Evolutionary conservation across 2,329 filamentous ascomycete species (phyloP).

Genomic region (Scorias spongiosa): DNA sequence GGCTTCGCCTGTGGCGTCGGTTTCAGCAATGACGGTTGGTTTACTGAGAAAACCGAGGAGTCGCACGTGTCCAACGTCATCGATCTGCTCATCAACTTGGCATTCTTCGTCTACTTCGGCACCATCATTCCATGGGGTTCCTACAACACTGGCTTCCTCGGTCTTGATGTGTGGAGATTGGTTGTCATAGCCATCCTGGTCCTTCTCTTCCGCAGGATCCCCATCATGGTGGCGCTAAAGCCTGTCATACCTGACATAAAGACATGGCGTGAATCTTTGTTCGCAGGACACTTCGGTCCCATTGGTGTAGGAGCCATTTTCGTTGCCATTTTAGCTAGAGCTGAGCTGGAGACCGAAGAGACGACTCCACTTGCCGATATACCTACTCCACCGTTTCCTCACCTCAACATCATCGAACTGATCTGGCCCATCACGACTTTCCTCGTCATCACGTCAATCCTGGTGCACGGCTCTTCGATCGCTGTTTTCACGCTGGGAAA

Average conservation of each 20-base stretch:
- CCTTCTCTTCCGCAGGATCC: constrained; percentile 88
- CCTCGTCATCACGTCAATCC: constrained; percentile 81
- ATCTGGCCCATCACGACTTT: constrained; percentile 97
- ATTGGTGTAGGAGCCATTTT: constrained; percentile 97
- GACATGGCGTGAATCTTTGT: constrained; percentile 92
- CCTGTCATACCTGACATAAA: constrained; percentile 92
- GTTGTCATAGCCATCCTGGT: constrained; percentile 91
- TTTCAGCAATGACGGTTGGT: constrained; percentile 99
- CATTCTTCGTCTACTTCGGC: constrained; percentile 95
- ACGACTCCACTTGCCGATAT: constrained; percentile 57
- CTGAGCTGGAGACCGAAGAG: constrained; percentile 66
- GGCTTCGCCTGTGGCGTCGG: constrained; percentile 94
- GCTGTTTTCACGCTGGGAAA: constrained; percentile 96
- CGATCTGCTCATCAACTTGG: constrained; percentile 87
- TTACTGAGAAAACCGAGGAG: constrained; percentile 94
- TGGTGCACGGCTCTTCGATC: constrained; percentile 95
- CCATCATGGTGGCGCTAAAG: constrained; percentile 82
- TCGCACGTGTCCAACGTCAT: constrained; percentile 99
- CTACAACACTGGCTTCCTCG: constrained; percentile 60
- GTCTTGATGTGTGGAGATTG: constrained; percentile 72
- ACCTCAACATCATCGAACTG: constrained; percentile 60
- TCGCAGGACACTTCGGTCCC: constrained; percentile 93
- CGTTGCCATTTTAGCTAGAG: constrained; percentile 77
- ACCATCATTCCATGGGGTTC: constrained; percentile 87
- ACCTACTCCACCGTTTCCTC: constrained; percentile 41